Evolutionary conservation across 2,329 filamentous ascomycete species (phyloP).

Genomic region (Pseudocercospora vitis): DNA sequence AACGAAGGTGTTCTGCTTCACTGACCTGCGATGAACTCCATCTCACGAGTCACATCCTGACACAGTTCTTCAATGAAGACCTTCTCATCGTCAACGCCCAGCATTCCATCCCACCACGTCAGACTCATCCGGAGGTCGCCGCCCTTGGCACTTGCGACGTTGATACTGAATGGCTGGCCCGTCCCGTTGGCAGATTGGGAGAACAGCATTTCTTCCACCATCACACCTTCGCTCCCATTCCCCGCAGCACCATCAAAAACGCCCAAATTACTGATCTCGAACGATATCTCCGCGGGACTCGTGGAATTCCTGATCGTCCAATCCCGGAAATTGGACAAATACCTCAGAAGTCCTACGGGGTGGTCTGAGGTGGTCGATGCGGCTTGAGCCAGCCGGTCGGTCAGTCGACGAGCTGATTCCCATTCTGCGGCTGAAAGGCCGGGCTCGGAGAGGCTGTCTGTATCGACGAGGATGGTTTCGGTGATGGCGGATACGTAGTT

Average conservation of each 20-base stretch:
- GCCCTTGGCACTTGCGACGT: slow-evolving; percentile 43
- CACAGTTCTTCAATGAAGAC: slow-evolving; percentile 25
- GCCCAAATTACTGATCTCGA: slow-evolving; percentile 50
- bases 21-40: background rate
- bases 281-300: slow-evolving; percentile 43
- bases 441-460: background rate
- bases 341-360: slow-evolving; percentile 47
- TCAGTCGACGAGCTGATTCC: slow-evolving; percentile 37
- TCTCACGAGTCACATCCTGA: background rate
- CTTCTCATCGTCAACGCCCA: slow-evolving; percentile 41
- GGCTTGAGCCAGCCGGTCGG: slow-evolving; percentile 36
- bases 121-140: slow-evolving; percentile 43
- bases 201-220: slow-evolving; percentile 45
- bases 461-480: slow-evolving; percentile 17
- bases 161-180: slow-evolving; percentile 44
- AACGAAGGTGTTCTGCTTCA: background rate
- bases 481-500: slow-evolving; percentile 33
- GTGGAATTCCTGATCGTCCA: slow-evolving; percentile 46
- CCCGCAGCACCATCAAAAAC: slow-evolving; percentile 35
- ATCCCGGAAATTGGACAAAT: slow-evolving; percentile 41
- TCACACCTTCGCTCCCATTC: slow-evolving; percentile 14
- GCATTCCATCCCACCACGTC: slow-evolving; percentile 47
- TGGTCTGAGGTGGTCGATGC: slow-evolving; percentile 41
- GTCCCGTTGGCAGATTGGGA: slow-evolving; percentile 46
- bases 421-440: slow-evolving; percentile 34